A percentile compares a stretch with the other conserved stretches of the same genome.
These are phyloP conservation scores for Pichia kudriavzevii DNA, from an alignment of 1,139 yeast species.

Conservation along the genomic window DNA sequence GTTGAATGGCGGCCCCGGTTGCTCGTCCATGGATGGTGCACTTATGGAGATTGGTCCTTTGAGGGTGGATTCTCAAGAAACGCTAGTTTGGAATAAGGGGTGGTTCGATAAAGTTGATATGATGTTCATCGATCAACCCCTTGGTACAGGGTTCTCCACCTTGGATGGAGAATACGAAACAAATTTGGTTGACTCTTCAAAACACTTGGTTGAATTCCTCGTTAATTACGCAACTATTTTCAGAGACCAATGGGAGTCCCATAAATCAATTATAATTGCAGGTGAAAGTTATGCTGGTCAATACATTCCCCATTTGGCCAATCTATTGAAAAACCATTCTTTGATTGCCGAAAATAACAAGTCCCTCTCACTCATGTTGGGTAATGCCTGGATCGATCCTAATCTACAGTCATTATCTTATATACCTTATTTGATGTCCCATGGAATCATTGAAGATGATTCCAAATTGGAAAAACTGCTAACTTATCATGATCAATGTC, in stretches of 20 bases:
- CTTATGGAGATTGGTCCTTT: slow-evolving; percentile 90
- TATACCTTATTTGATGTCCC: slow-evolving; percentile 60
- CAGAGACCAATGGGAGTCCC: slow-evolving; percentile 50
- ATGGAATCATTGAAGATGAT: slow-evolving; percentile 41
- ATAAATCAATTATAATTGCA: slow-evolving; percentile 65
- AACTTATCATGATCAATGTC: slow-evolving; percentile 54
- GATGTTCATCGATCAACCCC: slow-evolving; percentile 89
- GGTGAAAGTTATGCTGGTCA: slow-evolving; percentile 99
- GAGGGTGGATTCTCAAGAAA: slow-evolving; percentile 40
- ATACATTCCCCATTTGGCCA: slow-evolving; percentile 82
- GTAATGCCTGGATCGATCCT: slow-evolving; percentile 97
- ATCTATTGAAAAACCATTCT: slow-evolving; percentile 32
- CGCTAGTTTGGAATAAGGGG: slow-evolving; percentile 47
- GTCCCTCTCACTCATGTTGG: slow-evolving; percentile 67
- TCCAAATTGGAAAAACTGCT: slow-evolving; percentile 28
- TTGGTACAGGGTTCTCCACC: slow-evolving; percentile 85
- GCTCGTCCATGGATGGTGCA: slow-evolving; percentile 98
- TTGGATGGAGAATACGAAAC: slow-evolving; percentile 44
- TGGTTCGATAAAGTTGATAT: slow-evolving; percentile 81
- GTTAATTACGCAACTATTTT: slow-evolving; percentile 60
- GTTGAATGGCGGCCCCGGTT: slow-evolving; percentile 97
- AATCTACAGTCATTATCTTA: slow-evolving; percentile 75
- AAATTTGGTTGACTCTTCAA: slow-evolving; percentile 52
- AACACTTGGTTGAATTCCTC: slow-evolving; percentile 59
- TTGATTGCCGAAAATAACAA: slow-evolving; percentile 32